These are phyloP conservation scores for Larix kaempferi DNA, from an alignment of 75 land plant species.

Conservation along the genomic window DNA sequence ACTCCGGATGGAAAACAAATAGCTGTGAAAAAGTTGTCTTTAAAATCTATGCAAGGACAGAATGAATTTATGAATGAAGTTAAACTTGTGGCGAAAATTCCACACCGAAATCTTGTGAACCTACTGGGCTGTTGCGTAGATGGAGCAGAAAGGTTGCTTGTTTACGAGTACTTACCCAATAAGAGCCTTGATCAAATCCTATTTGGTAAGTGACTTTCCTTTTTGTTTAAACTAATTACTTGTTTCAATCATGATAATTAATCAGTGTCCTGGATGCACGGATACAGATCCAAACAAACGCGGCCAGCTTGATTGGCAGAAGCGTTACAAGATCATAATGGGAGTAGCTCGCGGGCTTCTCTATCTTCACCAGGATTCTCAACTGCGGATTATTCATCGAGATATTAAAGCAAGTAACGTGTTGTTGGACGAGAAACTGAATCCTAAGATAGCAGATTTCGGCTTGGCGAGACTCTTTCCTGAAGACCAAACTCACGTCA, in stretches of 20 bases:
- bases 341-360: background rate
- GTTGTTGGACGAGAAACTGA: background rate
- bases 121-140: slow-evolving; percentile 17
- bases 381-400: no score
- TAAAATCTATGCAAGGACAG: background rate
- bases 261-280: no score
- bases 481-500: no score
- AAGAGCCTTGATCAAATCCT: slow-evolving; percentile 24
- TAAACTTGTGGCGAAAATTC: background rate
- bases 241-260: no score
- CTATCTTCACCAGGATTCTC: background rate
- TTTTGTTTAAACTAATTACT: no score
- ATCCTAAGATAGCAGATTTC: slow-evolving; percentile 21
- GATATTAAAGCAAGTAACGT: no score
- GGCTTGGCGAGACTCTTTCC: slow-evolving; percentile 11
- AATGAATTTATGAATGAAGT: slow-evolving; percentile 12
- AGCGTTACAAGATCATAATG: no score
- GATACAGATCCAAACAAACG: background rate
- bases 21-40: background rate
- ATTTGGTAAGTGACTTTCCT: background rate
- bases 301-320: background rate
- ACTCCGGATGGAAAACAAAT: slow-evolving; percentile 1
- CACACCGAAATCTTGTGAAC: slow-evolving; percentile 7
- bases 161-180: slow-evolving; percentile 19
- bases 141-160: slow-evolving; percentile 12